A percentile compares a stretch with the other conserved stretches of the same genome.
Conservation (phyloP, 805 yeast species). For the Scheffersomyces stipitis region DNA sequence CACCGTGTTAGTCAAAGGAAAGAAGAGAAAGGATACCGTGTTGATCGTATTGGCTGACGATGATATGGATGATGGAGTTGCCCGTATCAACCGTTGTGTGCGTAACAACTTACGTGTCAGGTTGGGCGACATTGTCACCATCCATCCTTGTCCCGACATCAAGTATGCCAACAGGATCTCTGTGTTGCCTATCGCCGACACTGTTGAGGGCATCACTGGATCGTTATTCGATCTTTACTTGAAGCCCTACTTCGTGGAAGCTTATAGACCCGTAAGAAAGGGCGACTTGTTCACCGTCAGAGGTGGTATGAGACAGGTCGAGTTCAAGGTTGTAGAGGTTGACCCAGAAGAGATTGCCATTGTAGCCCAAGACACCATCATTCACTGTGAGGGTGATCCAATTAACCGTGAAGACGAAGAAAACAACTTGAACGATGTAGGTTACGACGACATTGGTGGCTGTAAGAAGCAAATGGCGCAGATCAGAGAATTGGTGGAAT, state of each 20-base stretch:
- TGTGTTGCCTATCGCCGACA: conserved; percentile 95
- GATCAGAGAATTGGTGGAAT: conserved; percentile 96
- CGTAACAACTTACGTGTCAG: conserved; percentile 93
- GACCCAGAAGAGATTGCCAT: conserved; percentile 97
- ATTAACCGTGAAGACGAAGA: conserved; percentile 98
- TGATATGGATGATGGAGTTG: conserved; percentile 93
- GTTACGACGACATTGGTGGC: conserved; percentile 98
- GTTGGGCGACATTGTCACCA: conserved; percentile 86
- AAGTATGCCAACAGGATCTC: conserved; percentile 94
- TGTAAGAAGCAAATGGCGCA: conserved; percentile 99
- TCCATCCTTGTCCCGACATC: conserved; percentile 97
- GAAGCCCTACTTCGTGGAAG: conserved; percentile 98
- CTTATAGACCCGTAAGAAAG: conserved; percentile 97
- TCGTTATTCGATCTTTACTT: conserved; percentile 92
- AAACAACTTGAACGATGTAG: conserved; percentile 93
- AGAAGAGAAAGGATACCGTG: conserved; percentile 96
- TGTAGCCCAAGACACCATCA: conserved; percentile 97
- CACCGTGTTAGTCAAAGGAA: conserved; percentile 95
- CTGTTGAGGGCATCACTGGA: conserved; percentile 97
- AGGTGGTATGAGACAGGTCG: conserved; percentile 99
- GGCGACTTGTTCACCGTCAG: conserved; percentile 95
- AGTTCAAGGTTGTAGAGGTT: conserved; percentile 96
- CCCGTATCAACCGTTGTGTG: conserved; percentile 91
- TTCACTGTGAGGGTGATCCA: conserved; percentile 99
- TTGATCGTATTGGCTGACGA: conserved; percentile 94